Conservation (phyloP, 2,329 filamentous ascomycete genomes). For the Aurifilum marmelostoma region DNA sequence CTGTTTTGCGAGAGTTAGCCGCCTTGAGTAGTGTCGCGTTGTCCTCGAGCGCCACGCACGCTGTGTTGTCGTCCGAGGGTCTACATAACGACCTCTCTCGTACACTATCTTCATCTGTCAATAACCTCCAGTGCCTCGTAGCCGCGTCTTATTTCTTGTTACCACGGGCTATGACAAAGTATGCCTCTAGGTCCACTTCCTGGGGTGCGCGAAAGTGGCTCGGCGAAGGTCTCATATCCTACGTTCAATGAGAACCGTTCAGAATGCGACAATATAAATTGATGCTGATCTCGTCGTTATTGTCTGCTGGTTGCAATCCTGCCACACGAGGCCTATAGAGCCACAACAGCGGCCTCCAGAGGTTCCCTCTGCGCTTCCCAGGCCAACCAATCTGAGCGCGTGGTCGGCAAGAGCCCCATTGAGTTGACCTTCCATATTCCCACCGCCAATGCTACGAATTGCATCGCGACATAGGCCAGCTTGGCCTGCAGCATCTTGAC, state of each 20-base stretch:
- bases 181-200: neutral
- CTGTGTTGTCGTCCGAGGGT: neutral
- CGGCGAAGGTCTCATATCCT: neutral
- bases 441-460: slow-evolving; percentile 78
- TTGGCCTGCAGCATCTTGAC: slow-evolving; percentile 80
- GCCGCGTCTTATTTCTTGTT: neutral
- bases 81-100: neutral
- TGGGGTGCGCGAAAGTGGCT: neutral
- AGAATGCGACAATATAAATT: neutral
- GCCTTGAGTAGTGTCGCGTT: neutral
- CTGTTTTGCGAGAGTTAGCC: neutral
- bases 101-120: neutral
- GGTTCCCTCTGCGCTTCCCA: slow-evolving; percentile 82
- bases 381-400: slow-evolving; percentile 94
- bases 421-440: slow-evolving; percentile 96
- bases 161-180: neutral
- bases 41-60: neutral
- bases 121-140: neutral
- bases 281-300: neutral
- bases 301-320: neutral
- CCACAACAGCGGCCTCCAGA: slow-evolving; percentile 67
- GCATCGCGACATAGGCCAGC: slow-evolving; percentile 83
- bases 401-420: slow-evolving; percentile 95
- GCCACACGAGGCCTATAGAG: slow-evolving; percentile 47
- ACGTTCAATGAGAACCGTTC: neutral